Conservation (phyloP, 805 yeast genomes). For the Candida silvatica region DNA sequence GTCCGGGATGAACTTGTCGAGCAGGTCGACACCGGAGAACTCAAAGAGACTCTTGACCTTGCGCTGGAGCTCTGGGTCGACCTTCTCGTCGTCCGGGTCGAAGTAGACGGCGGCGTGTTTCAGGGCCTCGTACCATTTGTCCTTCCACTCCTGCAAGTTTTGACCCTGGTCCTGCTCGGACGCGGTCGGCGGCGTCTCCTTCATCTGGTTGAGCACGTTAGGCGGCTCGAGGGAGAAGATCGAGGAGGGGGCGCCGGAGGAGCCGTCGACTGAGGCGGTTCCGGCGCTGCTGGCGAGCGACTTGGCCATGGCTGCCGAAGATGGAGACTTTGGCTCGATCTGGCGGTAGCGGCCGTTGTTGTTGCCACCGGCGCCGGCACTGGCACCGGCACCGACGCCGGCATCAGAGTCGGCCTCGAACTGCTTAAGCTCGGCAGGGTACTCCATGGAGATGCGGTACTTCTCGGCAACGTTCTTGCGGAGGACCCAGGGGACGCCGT, state of each 20-base stretch:
- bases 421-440: constrained; percentile 45
- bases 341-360: background rate
- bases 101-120: constrained; percentile 38
- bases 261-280: too few species aligned
- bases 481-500: constrained; percentile 96
- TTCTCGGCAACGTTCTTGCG: constrained; percentile 64
- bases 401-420: constrained; percentile 9
- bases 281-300: too few species aligned
- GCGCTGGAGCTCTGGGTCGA: constrained; percentile 28
- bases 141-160: constrained; percentile 41
- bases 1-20: constrained; percentile 35
- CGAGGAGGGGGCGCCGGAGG: background rate
- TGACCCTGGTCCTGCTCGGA: constrained; percentile 30
- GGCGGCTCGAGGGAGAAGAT: background rate
- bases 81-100: constrained; percentile 31
- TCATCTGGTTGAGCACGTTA: constrained; percentile 23
- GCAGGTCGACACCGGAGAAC: constrained; percentile 38
- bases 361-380: background rate
- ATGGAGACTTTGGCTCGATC: background rate
- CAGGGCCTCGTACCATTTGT: constrained; percentile 42
- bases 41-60: constrained; percentile 35
- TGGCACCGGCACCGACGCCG: background rate
- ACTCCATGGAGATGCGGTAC: constrained; percentile 55
- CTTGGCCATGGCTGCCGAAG: background rate
- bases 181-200: constrained; percentile 28